Evolutionary conservation across 306 rosid genomes (phyloP).

Genomic region (Acacia confusa): DNA sequence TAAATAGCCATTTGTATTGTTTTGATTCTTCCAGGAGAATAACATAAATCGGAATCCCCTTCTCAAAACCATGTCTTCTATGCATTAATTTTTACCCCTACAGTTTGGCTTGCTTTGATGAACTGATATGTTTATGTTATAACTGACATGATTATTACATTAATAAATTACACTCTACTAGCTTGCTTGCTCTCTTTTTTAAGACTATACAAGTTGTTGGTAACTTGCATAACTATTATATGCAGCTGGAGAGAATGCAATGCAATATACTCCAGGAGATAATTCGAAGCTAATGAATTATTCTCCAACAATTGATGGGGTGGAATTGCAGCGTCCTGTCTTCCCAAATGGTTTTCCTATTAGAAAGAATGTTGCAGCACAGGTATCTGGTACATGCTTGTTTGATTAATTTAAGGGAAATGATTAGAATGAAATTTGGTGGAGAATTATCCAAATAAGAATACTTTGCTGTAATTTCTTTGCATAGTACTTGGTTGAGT

Average conservation of each 20-base stretch:
- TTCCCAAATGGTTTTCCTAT: slow-evolving; percentile 46
- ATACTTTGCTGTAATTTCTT: slow-evolving; percentile 18
- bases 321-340: slow-evolving; percentile 47
- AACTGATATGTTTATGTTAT: slow-evolving; percentile 25
- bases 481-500: slow-evolving; percentile 25
- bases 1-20: background rate
- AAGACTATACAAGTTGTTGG: slow-evolving; percentile 27
- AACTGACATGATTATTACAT: slow-evolving; percentile 17
- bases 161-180: slow-evolving; percentile 5
- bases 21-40: slow-evolving; percentile 12
- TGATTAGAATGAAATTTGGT: slow-evolving; percentile 14
- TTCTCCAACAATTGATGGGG: slow-evolving; percentile 56
- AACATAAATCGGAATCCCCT: background rate
- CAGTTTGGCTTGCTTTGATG: slow-evolving; percentile 22
- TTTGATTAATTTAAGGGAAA: slow-evolving; percentile 7
- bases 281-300: slow-evolving; percentile 63
- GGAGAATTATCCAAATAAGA: background rate
- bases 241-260: slow-evolving; percentile 63
- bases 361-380: slow-evolving; percentile 43
- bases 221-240: slow-evolving; percentile 14
- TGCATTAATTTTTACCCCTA: slow-evolving; percentile 14
- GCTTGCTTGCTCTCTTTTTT: slow-evolving; percentile 25
- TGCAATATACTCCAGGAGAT: slow-evolving; percentile 84
- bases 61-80: slow-evolving; percentile 1
- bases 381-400: slow-evolving; percentile 42